Base-by-base conservation (phyloP, 768 basidiomycete genomes). In the Pholiota molesta region DNA sequence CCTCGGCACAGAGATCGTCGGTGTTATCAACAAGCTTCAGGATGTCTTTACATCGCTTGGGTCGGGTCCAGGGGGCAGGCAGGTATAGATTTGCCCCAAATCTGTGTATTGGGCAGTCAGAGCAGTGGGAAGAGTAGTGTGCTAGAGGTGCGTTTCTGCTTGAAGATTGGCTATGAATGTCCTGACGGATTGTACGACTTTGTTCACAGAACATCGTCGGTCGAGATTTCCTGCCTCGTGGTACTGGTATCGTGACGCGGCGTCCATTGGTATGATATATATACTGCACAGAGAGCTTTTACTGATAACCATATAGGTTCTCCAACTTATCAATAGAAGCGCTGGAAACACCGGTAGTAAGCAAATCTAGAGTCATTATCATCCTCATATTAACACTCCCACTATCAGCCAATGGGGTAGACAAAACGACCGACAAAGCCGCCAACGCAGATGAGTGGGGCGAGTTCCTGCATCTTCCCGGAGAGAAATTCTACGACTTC, bases 401-500 rank as follows among this genome's bases (percentile, higher is more conserved):
- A 78, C 80, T 76, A 62, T 68, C 75, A 73, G 69, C 78, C 23
- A 81, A 82, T 64, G 83, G 81, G 26, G 74, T 77, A 54, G 83
- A 83, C 55, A 79, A 82, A 66, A 79, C 80, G 11, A 72, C 76
- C 31, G 92, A 92, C 78, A 88, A 90, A 63, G 80, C 85, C 29
- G 93, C 91, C 75, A 99, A 99, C 73, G 81, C 88, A 59, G 88
- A 97, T 68, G 97, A 99, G 76, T 99, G 97, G 97, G 97, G 97
- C 68, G 97, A 99, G 77, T 99, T 99, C 83, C 81, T 98, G 31
- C 95, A 95, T 69, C 84, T 98, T 40, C 97, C 97, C 0, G 92
- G 92, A 62, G 92, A 99, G 80, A 99, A 99, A 78, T 96, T 99
- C 78, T 94, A 90, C 74, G 97, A 99, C 79, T 99, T 99, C 79